Evolutionary conservation across 768 basidiomycete species (phyloP).

Genomic region (Fistulinella prunicolor): DNA sequence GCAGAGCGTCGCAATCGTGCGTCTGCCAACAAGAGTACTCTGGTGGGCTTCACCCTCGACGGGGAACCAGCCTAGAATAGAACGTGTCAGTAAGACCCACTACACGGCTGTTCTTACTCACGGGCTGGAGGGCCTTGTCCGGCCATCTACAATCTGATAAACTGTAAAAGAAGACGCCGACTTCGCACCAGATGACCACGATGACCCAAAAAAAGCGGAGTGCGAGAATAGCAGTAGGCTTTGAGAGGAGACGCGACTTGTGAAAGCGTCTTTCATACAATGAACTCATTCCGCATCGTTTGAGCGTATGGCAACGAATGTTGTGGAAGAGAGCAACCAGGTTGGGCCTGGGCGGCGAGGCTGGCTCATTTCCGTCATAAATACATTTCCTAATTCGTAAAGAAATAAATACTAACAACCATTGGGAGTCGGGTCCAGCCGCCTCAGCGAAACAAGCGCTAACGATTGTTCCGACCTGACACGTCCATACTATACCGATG

Average conservation of each 20-base stretch:
- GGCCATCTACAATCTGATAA: constrained; percentile 64
- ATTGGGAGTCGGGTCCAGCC: no score
- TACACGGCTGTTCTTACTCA: constrained; percentile 14
- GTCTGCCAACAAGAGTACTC: constrained; percentile 68
- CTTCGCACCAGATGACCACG: constrained; percentile 63
- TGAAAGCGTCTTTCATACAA: constrained; percentile 28
- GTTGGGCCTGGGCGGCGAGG: no score
- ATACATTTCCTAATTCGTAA: constrained; percentile 16
- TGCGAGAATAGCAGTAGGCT: constrained; percentile 37
- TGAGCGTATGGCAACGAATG: not conserved
- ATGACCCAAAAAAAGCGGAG: constrained; percentile 53
- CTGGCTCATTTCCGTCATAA: no score
- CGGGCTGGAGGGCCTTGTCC: constrained; percentile 30
- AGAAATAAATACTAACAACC: constrained; percentile 1
- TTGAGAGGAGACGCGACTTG: constrained; percentile 26
- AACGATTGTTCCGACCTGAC: no score
- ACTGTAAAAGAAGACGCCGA: constrained; percentile 56
- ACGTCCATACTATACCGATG: no score
- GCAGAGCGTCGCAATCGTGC: constrained; percentile 51
- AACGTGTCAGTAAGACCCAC: constrained; percentile 3
- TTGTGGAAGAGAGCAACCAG: constrained; percentile 1
- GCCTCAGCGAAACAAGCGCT: no score
- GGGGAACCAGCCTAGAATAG: constrained; percentile 12
- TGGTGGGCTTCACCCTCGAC: constrained; percentile 37
- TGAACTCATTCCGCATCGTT: constrained; percentile 30